Base-by-base conservation (phyloP, 176 grass and related monocot genomes). In the Ampelocalamus luodianensis region DNA sequence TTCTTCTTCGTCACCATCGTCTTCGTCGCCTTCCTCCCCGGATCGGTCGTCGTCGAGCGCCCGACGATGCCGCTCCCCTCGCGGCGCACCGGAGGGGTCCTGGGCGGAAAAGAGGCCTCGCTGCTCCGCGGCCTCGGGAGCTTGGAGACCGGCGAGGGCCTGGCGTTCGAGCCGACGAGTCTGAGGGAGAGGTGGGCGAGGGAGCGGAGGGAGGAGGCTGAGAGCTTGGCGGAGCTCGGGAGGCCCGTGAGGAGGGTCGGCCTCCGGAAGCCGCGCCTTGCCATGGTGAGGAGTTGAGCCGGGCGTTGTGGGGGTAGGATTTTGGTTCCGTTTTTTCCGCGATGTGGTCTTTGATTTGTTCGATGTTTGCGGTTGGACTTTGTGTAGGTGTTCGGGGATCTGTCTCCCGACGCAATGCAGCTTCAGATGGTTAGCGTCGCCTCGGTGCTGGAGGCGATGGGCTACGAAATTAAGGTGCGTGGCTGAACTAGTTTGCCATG, bases 1-100 rank as follows among this genome's bases (percentile, higher is more conserved):
- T 94, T 96, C 93, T 96, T 96, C 93, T 91, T 95, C 83, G 86
- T 99, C 51, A 87, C 92, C 75, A 58, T 94, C n/a, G 73, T 94
- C 37, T 89, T 92, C 67, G 86, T 85, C 68, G 56, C 85, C 4
- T 92, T 92, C 75, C 51, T 94, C 43, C 97, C 93, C 37, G 90
- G 86, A n/a, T 99, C 78, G 44, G 16, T 82, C 79, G 77, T 87
- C 79, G 38, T 89, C 83, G 82, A 83, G 20, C 78, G 66, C 20
- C 82, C 67, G 44, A 34, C 58, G 44, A 62, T 50, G 22, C 69
- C 44, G 11, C 50, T 78, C 18, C 80, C 80, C 69, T 87, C 82
- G 67, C 84, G 42, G 38, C 58, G 79, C 48, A 22, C 45, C 20
- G 44, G 64, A 0, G 20, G 10, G 1, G 58, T 65, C 18, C 56